Conservation (phyloP, 371 early-diverging fungal species). For the Smittium culicis region DNA sequence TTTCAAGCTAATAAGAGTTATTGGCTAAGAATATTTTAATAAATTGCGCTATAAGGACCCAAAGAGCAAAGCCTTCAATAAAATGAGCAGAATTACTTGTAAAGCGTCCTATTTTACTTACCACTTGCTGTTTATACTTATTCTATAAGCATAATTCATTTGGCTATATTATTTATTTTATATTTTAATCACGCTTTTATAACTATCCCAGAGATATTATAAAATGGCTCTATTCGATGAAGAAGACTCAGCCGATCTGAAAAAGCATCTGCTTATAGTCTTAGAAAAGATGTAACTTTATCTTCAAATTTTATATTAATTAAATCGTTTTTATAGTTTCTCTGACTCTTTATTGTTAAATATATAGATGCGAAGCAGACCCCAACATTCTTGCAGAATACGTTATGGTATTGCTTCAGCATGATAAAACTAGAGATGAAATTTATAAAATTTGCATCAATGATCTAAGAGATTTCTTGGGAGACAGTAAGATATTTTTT, state of each 20-base stretch:
- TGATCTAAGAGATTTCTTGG: constrained; percentile 11
- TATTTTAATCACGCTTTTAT: no score
- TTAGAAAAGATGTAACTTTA: background rate
- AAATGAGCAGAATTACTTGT: no score
- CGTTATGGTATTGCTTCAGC: constrained; percentile 9
- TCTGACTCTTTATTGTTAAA: background rate
- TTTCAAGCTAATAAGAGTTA: no score
- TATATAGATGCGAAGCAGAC: constrained; percentile 6
- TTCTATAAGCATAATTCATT: no score
- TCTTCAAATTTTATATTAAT: background rate
- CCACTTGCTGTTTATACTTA: no score
- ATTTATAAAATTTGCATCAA: constrained; percentile 1
- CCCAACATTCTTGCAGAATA: constrained; percentile 9
- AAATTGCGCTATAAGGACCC: no score
- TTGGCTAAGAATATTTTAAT: no score
- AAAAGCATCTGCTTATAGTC: background rate
- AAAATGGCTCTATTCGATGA: constrained; percentile 5
- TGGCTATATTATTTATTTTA: no score
- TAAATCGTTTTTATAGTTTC: background rate
- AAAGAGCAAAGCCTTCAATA: no score
- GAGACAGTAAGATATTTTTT: background rate
- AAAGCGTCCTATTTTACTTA: no score
- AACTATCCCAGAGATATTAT: background rate
- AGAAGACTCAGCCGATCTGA: background rate
- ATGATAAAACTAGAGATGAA: constrained; percentile 7